phyloP scores from a whole-genome alignment of 2,329 filamentous ascomycete genomes.

The Onygenales sp. region DNA sequence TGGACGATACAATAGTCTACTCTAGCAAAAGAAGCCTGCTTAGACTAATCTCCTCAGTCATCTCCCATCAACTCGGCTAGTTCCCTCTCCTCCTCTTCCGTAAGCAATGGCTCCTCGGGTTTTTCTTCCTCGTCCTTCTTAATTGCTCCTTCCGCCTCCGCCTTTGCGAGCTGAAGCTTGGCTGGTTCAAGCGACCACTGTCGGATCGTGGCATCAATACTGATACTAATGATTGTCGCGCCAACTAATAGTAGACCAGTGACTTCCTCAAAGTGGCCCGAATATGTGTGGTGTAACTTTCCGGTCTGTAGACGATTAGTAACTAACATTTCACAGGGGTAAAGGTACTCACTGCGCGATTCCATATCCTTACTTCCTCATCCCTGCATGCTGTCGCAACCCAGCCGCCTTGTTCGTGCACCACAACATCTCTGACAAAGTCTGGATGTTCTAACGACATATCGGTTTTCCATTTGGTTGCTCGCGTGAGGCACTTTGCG shows the following conservation, averaged over 20 bases:
- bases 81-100: slow-evolving; percentile 85
- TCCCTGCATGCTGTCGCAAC: slow-evolving; percentile 82
- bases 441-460: slow-evolving; percentile 72
- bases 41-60: slow-evolving; percentile 21
- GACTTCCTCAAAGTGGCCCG: slow-evolving; percentile 88
- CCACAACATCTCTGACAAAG: slow-evolving; percentile 74
- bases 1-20: too few relatives aligned
- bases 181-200: slow-evolving; percentile 64
- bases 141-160: slow-evolving; percentile 37
- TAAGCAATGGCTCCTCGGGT: slow-evolving; percentile 50
- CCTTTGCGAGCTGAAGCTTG: slow-evolving; percentile 48
- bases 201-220: slow-evolving; percentile 82
- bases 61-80: slow-evolving; percentile 84
- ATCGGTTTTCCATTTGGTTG: slow-evolving; percentile 59
- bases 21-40: neutral
- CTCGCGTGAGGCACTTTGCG: slow-evolving; percentile 65
- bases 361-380: slow-evolving; percentile 88
- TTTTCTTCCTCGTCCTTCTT: slow-evolving; percentile 36
- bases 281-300: slow-evolving; percentile 61
- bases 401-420: slow-evolving; percentile 61
- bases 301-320: slow-evolving; percentile 46
- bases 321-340: neutral
- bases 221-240: slow-evolving; percentile 60
- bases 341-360: slow-evolving; percentile 41
- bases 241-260: slow-evolving; percentile 63